Percentiles rank a stretch among this genome's conserved stretches.
Conservation (phyloP, 768 basidiomycete genomes). For the Boletus eberwhitei region DNA sequence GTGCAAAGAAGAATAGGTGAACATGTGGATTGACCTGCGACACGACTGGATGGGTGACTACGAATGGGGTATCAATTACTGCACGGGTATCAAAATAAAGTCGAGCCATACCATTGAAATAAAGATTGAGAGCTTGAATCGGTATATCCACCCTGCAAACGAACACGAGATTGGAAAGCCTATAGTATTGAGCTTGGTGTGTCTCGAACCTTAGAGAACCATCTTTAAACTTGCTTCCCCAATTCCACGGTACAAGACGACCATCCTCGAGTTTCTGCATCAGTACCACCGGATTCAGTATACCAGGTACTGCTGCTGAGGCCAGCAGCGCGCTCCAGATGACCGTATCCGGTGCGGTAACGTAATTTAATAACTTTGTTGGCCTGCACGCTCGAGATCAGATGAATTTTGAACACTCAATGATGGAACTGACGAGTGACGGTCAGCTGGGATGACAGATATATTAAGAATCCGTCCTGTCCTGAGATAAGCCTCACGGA, state of each 20-base stretch:
- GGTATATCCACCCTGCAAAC: conserved; percentile 85
- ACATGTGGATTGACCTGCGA: conserved; percentile 92
- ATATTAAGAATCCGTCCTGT: conserved; percentile 94
- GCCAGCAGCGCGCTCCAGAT: conserved; percentile 82
- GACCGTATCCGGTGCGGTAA: conserved; percentile 90
- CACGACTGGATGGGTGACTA: conserved; percentile 90
- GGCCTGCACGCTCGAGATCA: conserved; percentile 48
- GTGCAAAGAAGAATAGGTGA: conserved; percentile 93
- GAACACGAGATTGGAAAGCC: neutral
- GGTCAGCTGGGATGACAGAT: conserved; percentile 86
- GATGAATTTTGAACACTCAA: conserved; percentile 1
- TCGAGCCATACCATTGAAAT: conserved; percentile 66
- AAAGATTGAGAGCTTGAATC: conserved; percentile 80
- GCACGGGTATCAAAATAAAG: neutral
- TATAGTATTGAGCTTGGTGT: neutral
- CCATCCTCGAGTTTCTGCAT: conserved; percentile 89
- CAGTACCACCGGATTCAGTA: conserved; percentile 90
- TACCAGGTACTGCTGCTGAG: conserved; percentile 93
- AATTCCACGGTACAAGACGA: conserved; percentile 84
- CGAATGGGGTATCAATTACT: neutral
- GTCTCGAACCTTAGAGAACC: conserved; percentile 71
- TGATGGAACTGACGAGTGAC: conserved; percentile 63
- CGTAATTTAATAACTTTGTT: conserved; percentile 92
- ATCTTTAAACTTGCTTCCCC: conserved; percentile 93
- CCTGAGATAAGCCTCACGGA: conserved; percentile 88